Percentiles rank a stretch among this genome's conserved stretches.
Conservation (phyloP, 805 yeast species). For the Hanseniaspora guilliermondii region DNA sequence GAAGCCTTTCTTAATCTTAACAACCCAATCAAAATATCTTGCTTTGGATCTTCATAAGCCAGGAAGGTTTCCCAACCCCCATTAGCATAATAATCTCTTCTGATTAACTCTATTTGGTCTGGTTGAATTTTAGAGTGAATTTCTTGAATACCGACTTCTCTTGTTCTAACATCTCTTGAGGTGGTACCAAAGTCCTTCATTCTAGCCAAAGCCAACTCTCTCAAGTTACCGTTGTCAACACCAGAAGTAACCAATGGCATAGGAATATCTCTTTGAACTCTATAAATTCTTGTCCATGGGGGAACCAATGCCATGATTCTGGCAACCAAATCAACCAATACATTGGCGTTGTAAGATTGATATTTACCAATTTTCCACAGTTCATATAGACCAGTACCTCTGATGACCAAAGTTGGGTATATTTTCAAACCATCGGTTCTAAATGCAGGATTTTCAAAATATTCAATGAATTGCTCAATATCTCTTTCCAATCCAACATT, state of each 20-base stretch:
- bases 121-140: conserved; percentile 95
- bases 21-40: conserved; percentile 87
- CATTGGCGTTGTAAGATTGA: conserved; percentile 88
- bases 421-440: conserved; percentile 93
- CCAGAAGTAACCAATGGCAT: conserved; percentile 98
- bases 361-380: conserved; percentile 94
- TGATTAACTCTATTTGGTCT: conserved; percentile 87
- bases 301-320: conserved; percentile 92
- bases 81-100: conserved; percentile 93
- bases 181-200: conserved; percentile 96
- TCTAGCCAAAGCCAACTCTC: conserved; percentile 90
- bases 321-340: conserved; percentile 86
- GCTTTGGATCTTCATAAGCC: conserved; percentile 91
- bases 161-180: conserved; percentile 90
- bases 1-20: conserved; percentile 79
- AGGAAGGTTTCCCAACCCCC: conserved; percentile 98
- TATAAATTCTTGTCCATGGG: conserved; percentile 97
- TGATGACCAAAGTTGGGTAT: conserved; percentile 89
- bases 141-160: conserved; percentile 98
- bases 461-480: conserved; percentile 86
- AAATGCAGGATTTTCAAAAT: conserved; percentile 92
- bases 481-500: conserved; percentile 98
- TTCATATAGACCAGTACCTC: conserved; percentile 96
- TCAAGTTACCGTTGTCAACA: conserved; percentile 90
- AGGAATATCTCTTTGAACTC: conserved; percentile 97